A percentile compares a stretch with the other conserved stretches of the same genome.
These are phyloP conservation scores for Trichoderma sp. DNA, from an alignment of 2,329 filamentous ascomycete genomes.

Conservation along the genomic window DNA sequence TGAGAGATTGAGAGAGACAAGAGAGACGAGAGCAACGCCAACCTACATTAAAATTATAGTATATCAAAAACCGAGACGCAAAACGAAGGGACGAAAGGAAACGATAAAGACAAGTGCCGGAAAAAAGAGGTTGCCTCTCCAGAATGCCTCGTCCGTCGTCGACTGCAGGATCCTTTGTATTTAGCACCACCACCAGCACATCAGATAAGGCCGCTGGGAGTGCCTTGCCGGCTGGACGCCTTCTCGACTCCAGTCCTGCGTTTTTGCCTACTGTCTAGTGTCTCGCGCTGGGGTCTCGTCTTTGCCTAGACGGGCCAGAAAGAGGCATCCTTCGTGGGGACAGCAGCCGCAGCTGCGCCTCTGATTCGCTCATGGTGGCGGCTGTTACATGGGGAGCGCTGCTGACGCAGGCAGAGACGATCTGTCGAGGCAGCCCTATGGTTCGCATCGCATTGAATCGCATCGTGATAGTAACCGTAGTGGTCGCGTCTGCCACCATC, in stretches of 20 bases:
- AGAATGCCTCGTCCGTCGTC: slow-evolving; percentile 1
- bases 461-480: no score
- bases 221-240: slow-evolving; percentile 19
- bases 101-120: not conserved
- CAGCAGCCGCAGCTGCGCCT: not conserved
- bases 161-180: not conserved
- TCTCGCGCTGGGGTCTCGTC: slow-evolving; percentile 10
- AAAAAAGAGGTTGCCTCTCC: slow-evolving; percentile 20
- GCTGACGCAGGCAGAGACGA: slow-evolving; percentile 33
- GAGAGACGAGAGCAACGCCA: not conserved
- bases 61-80: not conserved
- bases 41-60: slow-evolving; percentile 13
- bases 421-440: slow-evolving; percentile 28
- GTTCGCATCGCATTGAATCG: slow-evolving; percentile 20
- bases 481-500: slow-evolving; percentile 17
- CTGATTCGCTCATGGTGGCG: slow-evolving; percentile 38
- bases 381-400: slow-evolving; percentile 35
- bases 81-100: not conserved
- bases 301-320: slow-evolving; percentile 11
- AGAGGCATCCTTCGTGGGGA: slow-evolving; percentile 24
- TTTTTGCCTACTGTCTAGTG: slow-evolving; percentile 19
- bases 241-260: slow-evolving; percentile 4
- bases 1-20: not conserved
- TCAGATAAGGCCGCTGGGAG: slow-evolving; percentile 11
- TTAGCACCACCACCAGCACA: not conserved